These are phyloP conservation scores for Ligustrum vulgare DNA, from an alignment of 257 asterid genomes.

Conservation along the genomic window DNA sequence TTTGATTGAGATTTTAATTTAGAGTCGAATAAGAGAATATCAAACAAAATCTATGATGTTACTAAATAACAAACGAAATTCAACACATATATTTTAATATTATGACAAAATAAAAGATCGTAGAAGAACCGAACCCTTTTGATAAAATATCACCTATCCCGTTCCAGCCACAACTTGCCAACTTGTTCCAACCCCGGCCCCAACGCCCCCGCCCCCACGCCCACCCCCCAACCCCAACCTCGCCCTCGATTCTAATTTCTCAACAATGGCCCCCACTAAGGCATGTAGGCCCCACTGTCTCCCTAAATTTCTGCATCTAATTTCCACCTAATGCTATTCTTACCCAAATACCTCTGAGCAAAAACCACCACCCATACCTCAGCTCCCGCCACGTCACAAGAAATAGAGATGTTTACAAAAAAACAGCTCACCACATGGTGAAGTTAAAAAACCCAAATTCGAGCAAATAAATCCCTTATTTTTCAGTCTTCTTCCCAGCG, in stretches of 20 bases:
- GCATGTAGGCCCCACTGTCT: constrained; percentile 8
- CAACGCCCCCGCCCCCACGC: not conserved
- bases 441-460: constrained; percentile 18
- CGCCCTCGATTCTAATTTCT: not conserved
- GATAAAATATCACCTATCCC: too few relatives aligned
- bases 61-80: too few relatives aligned
- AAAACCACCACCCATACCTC: constrained; percentile 20
- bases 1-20: too few relatives aligned
- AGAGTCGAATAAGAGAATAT: too few relatives aligned
- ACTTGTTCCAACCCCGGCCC: constrained; percentile 18
- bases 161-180: not conserved
- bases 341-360: constrained; percentile 11
- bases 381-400: constrained; percentile 32
- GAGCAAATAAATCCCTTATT: constrained; percentile 7
- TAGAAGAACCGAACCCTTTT: too few relatives aligned
- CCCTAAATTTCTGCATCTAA: constrained; percentile 28
- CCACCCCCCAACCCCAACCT: not conserved
- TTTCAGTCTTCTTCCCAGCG: not conserved
- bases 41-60: too few relatives aligned
- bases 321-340: constrained; percentile 20
- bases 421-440: not conserved
- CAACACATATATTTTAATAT: too few relatives aligned
- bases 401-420: not conserved
- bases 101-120: too few relatives aligned
- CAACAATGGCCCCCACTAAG: constrained; percentile 1